phyloP scores from a whole-genome alignment of 2,329 filamentous ascomycete genomes.

The Fusarium piperis region DNA sequence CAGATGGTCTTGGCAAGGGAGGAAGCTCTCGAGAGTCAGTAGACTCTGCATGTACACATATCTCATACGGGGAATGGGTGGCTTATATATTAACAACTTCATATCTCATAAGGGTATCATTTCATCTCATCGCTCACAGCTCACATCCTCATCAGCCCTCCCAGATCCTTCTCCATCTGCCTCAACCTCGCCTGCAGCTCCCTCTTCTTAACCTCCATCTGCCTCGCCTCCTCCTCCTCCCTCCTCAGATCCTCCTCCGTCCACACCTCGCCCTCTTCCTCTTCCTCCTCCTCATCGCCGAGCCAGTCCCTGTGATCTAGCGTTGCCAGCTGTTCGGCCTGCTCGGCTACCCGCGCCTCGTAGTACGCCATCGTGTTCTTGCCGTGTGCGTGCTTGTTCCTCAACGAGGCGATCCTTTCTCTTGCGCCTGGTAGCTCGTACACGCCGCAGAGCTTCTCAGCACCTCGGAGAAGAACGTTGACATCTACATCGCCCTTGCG shows the following conservation, averaged over 20 bases:
- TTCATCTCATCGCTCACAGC: not conserved
- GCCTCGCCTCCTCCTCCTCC: slow-evolving; percentile 73
- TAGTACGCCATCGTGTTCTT: slow-evolving; percentile 80
- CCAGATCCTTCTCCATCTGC: slow-evolving; percentile 66
- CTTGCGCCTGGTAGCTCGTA: slow-evolving; percentile 84
- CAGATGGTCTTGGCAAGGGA: slow-evolving; percentile 66
- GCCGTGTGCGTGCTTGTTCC: slow-evolving; percentile 76
- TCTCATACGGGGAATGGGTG: not conserved
- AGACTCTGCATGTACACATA: not conserved
- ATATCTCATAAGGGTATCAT: slow-evolving; percentile 33
- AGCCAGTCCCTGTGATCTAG: slow-evolving; percentile 72
- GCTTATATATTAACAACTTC: not conserved
- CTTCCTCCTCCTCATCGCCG: slow-evolving; percentile 62
- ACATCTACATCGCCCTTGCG: slow-evolving; percentile 80
- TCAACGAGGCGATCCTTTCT: slow-evolving; percentile 78
- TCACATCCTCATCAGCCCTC: slow-evolving; percentile 64
- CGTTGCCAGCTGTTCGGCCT: slow-evolving; percentile 75
- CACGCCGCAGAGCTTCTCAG: slow-evolving; percentile 88
- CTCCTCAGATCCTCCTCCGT: slow-evolving; percentile 75
- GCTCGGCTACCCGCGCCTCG: slow-evolving; percentile 81
- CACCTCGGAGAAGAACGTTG: slow-evolving; percentile 83
- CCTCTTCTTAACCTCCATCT: slow-evolving; percentile 65
- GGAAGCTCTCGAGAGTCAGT: slow-evolving; percentile 19
- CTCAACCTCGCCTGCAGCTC: slow-evolving; percentile 63
- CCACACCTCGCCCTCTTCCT: slow-evolving; percentile 60